Evolutionary conservation across 2,329 filamentous ascomycete genomes (phyloP).

Genomic region (Acarospora socialis): DNA sequence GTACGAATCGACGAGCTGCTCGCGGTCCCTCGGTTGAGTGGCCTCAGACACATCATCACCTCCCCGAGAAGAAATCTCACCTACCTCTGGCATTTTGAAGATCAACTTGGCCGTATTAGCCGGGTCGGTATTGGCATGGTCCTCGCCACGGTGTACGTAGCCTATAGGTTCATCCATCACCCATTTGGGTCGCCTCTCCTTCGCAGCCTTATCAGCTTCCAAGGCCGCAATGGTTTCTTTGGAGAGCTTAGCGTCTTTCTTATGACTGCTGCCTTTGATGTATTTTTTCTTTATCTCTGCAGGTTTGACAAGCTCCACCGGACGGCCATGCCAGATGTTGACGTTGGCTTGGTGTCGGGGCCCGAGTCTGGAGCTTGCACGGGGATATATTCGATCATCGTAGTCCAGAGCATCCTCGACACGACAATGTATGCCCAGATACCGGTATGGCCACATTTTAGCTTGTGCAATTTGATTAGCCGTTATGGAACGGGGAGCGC

Average conservation of each 20-base stretch:
- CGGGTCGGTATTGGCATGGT: slow-evolving; percentile 56
- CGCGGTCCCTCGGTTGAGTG: slow-evolving; percentile 29
- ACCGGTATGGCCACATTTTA: slow-evolving; percentile 90
- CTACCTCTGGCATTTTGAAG: slow-evolving; percentile 58
- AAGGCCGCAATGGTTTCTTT: slow-evolving; percentile 68
- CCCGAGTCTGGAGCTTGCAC: slow-evolving; percentile 82
- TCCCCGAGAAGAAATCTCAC: slow-evolving; percentile 32
- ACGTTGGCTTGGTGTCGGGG: slow-evolving; percentile 84
- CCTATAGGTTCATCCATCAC: slow-evolving; percentile 81
- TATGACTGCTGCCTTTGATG: slow-evolving; percentile 45
- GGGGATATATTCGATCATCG: slow-evolving; percentile 92
- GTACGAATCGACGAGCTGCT: slow-evolving; percentile 58
- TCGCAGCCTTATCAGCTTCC: slow-evolving; percentile 66
- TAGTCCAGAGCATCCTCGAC: slow-evolving; percentile 93
- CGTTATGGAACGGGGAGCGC: slow-evolving; percentile 47
- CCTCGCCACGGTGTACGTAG: slow-evolving; percentile 73
- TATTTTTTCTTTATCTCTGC: slow-evolving; percentile 70
- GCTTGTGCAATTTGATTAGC: slow-evolving; percentile 84
- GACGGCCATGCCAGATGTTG: slow-evolving; percentile 67
- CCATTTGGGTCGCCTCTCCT: slow-evolving; percentile 80
- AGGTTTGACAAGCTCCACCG: slow-evolving; percentile 82
- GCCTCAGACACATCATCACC: slow-evolving; percentile 25
- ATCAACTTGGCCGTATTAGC: slow-evolving; percentile 59
- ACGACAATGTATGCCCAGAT: slow-evolving; percentile 87
- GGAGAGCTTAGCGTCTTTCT: slow-evolving; percentile 61